Evolutionary conservation across 139 green algal genomes (phyloP).

Genomic region (Chlamydomonas eustigma): DNA sequence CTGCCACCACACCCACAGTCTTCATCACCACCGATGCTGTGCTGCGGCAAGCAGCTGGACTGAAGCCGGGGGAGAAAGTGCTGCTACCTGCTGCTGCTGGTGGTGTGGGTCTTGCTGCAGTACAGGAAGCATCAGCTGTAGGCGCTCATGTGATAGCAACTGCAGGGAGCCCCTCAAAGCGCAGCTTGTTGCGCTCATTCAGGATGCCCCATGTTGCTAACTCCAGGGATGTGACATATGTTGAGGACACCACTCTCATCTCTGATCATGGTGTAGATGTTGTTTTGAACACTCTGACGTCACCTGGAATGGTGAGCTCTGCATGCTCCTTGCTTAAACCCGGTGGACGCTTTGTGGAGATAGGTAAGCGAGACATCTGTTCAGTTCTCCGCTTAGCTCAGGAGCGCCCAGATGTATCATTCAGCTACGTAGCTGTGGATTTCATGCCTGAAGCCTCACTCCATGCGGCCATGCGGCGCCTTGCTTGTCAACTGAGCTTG

Average conservation of each 20-base stretch:
- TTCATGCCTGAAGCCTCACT: slow-evolving; percentile 61
- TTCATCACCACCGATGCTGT: slow-evolving; percentile 73
- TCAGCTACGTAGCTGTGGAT: slow-evolving; percentile 77
- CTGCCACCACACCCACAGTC: slow-evolving; percentile 72
- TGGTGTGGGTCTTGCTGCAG: slow-evolving; percentile 72
- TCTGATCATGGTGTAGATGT: slow-evolving; percentile 45
- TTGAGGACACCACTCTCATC: slow-evolving; percentile 11
- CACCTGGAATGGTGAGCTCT: slow-evolving; percentile 67
- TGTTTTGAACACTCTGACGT: slow-evolving; percentile 81
- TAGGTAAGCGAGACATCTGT: slow-evolving; percentile 88
- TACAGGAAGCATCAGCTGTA: slow-evolving; percentile 47
- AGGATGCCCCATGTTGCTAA: slow-evolving; percentile 35
- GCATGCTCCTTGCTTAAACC: slow-evolving; percentile 45
- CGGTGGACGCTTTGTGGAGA: slow-evolving; percentile 75
- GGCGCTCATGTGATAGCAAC: slow-evolving; percentile 52
- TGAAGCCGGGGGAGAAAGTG: slow-evolving; percentile 40
- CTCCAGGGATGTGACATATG: slow-evolving; percentile 36
- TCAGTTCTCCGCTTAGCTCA: slow-evolving; percentile 41
- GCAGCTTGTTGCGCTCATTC: slow-evolving; percentile 52
- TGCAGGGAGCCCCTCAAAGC: slow-evolving; percentile 68
- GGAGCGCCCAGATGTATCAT: slow-evolving; percentile 72
- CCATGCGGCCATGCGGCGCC: slow-evolving; percentile 15
- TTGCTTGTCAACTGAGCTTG: slow-evolving; percentile 33
- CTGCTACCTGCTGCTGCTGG: slow-evolving; percentile 76
- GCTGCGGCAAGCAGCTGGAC: slow-evolving; percentile 44